Evolutionary conservation across 2,329 filamentous ascomycete genomes (phyloP), one percentile per base, ranked within the genome.

Genomic region (Penicillium fuscoglaucum): DNA sequence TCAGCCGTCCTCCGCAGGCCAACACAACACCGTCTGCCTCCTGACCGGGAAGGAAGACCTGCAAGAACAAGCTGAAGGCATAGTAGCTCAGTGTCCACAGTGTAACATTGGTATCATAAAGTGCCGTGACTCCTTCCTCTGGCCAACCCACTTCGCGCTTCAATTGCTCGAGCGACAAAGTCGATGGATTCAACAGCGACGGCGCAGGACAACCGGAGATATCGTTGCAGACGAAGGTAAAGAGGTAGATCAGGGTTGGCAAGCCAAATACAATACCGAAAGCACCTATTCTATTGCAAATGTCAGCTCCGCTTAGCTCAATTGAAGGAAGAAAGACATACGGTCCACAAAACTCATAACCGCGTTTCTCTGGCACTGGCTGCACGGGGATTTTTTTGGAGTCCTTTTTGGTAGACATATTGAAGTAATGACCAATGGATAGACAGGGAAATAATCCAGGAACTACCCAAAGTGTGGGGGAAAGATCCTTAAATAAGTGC

Each of bases 211-310:
- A 98, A 58, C 95, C 93, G 9, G 91, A 89, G 63, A 96, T 81
- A 74, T 98, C 93, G 78, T 97, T 98, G 83, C 93, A 97, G 68
- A 89, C 81, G 72, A 97, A 96, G 47, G 87, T 83, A 71, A 93
- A 88, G 67, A 87, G 73, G 77, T 95, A 96, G 67, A 91, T 84
- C 63, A 93, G 82, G 43, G 92, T 60, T 0, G 93, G 93, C 0
- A 97, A 85, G 57, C 88, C 87, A 68, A 96, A 88, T 8, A 90
- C 90, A 70, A 98, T 90, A 61, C 79, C 83, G 60, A 88, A 84
- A 37, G 90, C 91, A 56, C 92, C 93, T 43, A 88, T 80, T 55
- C 92, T 96, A 64, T 51, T 45, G 35, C 46, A 29, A 47, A 15
- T 35, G 47, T 56, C 39, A 61, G 58, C 46, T 52, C 65, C 52